Percentiles rank a stretch among this genome's conserved stretches.
Conservation (phyloP, 2,329 filamentous ascomycete species). For the Phyllosticta paracitricarpa region DNA sequence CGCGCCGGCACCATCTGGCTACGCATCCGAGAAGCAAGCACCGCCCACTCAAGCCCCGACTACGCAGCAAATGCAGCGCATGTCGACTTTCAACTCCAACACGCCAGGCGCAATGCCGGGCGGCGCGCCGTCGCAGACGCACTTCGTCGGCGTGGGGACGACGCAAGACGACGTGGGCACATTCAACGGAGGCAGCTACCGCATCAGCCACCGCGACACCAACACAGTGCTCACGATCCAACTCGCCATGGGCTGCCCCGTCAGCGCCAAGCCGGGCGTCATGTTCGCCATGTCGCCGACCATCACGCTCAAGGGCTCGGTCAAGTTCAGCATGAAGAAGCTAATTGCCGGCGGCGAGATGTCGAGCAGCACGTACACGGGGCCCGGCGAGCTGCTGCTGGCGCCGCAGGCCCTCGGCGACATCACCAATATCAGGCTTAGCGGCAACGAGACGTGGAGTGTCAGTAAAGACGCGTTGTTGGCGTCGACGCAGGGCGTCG, state of each 20-base stretch:
- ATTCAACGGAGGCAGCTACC: slow-evolving; percentile 91
- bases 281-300: slow-evolving; percentile 95
- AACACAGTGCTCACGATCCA: slow-evolving; percentile 87
- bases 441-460: slow-evolving; percentile 65
- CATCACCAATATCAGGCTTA: slow-evolving; percentile 67
- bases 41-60: not conserved
- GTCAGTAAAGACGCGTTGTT: slow-evolving; percentile 82
- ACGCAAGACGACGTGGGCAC: slow-evolving; percentile 81
- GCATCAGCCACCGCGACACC: slow-evolving; percentile 82
- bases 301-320: slow-evolving; percentile 68
- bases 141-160: slow-evolving; percentile 54
- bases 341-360: slow-evolving; percentile 75
- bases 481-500: slow-evolving; percentile 73
- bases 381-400: slow-evolving; percentile 81
- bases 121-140: slow-evolving; percentile 36
- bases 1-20: slow-evolving; percentile 3
- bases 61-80: not conserved
- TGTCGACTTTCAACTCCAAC: slow-evolving; percentile 20
- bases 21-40: not conserved
- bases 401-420: slow-evolving; percentile 75
- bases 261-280: slow-evolving; percentile 69
- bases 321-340: slow-evolving; percentile 89
- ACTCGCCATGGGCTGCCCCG: slow-evolving; percentile 76
- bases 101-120: slow-evolving; percentile 21
- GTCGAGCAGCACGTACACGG: slow-evolving; percentile 68